These are phyloP conservation scores for Aspergillus saccharolyticus DNA, from an alignment of 495 filamentous ascomycete species.

Conservation along the genomic window DNA sequence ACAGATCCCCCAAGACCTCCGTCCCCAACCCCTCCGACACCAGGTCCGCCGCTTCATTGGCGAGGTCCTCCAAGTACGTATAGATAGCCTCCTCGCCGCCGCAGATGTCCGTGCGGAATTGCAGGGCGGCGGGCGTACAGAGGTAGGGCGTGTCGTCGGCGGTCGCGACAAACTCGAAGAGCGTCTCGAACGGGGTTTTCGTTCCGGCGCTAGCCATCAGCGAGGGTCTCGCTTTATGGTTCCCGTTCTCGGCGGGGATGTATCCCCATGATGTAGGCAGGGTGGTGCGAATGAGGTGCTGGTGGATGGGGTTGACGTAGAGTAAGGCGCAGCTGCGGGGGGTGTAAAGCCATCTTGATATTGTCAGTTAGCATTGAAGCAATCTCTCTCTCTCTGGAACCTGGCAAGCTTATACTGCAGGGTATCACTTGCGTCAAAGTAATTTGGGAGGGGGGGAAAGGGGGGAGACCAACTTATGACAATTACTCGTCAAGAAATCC, in stretches of 20 bases:
- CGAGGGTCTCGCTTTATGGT: slow-evolving; percentile 17
- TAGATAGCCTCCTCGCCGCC: slow-evolving; percentile 71
- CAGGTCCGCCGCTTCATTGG: slow-evolving; percentile 51
- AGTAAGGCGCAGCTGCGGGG: slow-evolving; percentile 79
- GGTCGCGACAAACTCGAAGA: slow-evolving; percentile 77
- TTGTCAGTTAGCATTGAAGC: not conserved
- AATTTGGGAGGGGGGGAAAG: not conserved
- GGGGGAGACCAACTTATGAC: slow-evolving; percentile 62
- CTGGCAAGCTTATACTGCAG: too few relatives aligned
- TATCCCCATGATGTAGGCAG: slow-evolving; percentile 65
- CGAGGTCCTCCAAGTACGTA: slow-evolving; percentile 52
- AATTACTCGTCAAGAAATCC: slow-evolving; percentile 81
- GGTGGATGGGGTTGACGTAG: slow-evolving; percentile 70
- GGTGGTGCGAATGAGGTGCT: slow-evolving; percentile 65
- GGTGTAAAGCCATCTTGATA: slow-evolving; percentile 65
- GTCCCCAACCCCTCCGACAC: slow-evolving; percentile 64
- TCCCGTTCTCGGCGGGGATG: slow-evolving; percentile 29
- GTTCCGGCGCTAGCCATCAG: slow-evolving; percentile 29
- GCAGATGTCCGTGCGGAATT: slow-evolving; percentile 60
- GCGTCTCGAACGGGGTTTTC: slow-evolving; percentile 56
- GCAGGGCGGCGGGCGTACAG: slow-evolving; percentile 63
- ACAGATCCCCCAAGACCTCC: slow-evolving; percentile 47
- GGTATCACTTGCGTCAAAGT: too few relatives aligned
- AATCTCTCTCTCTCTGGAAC: too few relatives aligned
- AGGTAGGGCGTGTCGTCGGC: slow-evolving; percentile 65